Evolutionary conservation across 179 eudicot genomes (phyloP), one percentile per base, ranked within the genome.

Genomic region (Corrigiola litoralis): DNA sequence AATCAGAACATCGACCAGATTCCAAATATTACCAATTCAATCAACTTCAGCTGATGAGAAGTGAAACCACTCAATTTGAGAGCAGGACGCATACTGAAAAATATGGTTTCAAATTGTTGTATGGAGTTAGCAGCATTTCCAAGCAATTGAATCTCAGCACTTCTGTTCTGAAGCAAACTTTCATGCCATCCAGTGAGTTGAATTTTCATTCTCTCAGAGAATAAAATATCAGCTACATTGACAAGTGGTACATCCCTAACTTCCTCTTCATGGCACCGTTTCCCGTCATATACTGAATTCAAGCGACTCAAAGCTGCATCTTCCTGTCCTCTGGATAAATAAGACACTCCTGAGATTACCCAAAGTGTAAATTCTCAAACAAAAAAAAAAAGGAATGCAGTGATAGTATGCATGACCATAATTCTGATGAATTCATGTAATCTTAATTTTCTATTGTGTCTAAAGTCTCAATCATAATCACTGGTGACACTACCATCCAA

Each of bases 291-390:
- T 60, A 61, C 65, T 37, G 67, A 61, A 44, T 72, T 69, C 72
- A 90, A 70, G 73, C 66, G 78, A 60, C 75, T 75, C 69, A 88
- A 58, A 14, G 88, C 95, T 68, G 82, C 85, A 17, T 85, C 86
- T 78, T 94, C 96, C 82, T 84, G 99, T 65, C 79, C 78, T 94
- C 97, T 90, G 83, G 99, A 94, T 86, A 94, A 83, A 88, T 94
- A 94, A 83, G 97, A 94, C 82, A 88, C 75, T 72, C 99, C 96
- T 94, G 99, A 84, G 85, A 84, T 86, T 77, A 81, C 61, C 68
- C 75, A 81, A 78, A 72, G 68, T 61, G 76, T 69, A 72, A 85
- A 82, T 63, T 73, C 77, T 77, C 80, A 75, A 72, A 67, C 58
- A 41, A 29, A 17, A 36, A 48, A 33, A 23, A 16, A 40, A 7